Evolutionary conservation across 225 moss, liverwort and hornwort species (phyloP).

Genomic region (Bryum argenteum): DNA sequence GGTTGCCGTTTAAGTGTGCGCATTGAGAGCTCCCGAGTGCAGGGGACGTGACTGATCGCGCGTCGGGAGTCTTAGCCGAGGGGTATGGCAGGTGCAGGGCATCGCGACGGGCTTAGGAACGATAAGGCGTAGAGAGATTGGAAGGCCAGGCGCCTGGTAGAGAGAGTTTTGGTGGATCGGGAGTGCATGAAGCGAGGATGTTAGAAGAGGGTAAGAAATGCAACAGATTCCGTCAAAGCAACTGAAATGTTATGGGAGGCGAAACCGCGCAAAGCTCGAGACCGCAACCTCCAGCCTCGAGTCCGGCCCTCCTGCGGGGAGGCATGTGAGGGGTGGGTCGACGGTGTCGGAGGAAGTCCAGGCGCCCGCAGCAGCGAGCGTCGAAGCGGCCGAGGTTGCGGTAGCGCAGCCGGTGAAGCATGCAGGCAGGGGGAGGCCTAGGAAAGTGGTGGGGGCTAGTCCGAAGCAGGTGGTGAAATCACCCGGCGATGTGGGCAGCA

Average conservation of each 20-base stretch:
- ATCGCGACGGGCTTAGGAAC: not conserved
- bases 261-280: slow-evolving; percentile 61
- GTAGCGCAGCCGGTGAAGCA: slow-evolving; percentile 35
- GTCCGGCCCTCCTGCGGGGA: slow-evolving; percentile 22
- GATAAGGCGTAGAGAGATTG: slow-evolving; percentile 13
- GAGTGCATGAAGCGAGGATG: slow-evolving; percentile 71
- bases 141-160: slow-evolving; percentile 1
- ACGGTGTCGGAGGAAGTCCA: slow-evolving; percentile 43
- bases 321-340: slow-evolving; percentile 44
- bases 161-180: slow-evolving; percentile 25
- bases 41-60: slow-evolving; percentile 1
- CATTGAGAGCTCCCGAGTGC: not conserved
- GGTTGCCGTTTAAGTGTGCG: slow-evolving; percentile 24
- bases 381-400: slow-evolving; percentile 31
- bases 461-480: slow-evolving; percentile 35
- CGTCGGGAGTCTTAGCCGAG: not conserved
- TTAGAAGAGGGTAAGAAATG: slow-evolving; percentile 70
- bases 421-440: slow-evolving; percentile 52
- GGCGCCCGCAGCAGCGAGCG: slow-evolving; percentile 30
- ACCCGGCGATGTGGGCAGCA: slow-evolving; percentile 41
- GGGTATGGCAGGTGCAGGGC: not conserved
- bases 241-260: slow-evolving; percentile 77
- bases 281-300: slow-evolving; percentile 40
- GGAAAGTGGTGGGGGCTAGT: slow-evolving; percentile 44
- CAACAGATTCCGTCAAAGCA: slow-evolving; percentile 72